phyloP scores from a whole-genome alignment of 2,329 filamentous ascomycete genomes.

The Hirsutella thompsonii region DNA sequence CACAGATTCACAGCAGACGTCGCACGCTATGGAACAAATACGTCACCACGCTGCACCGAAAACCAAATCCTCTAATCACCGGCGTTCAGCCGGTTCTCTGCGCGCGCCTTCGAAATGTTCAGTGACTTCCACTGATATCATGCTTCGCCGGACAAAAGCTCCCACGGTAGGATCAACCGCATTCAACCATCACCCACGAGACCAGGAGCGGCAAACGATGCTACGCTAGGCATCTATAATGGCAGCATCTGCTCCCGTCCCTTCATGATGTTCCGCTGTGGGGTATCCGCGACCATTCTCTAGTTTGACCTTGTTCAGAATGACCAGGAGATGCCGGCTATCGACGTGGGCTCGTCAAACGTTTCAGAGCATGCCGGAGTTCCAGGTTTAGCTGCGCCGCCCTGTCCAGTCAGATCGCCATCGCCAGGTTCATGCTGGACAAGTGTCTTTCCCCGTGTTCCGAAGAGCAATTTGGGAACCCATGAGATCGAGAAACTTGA shows the following conservation, averaged over 20 bases:
- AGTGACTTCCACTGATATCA: too few relatives aligned
- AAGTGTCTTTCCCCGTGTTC: not conserved
- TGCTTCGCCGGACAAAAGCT: too few relatives aligned
- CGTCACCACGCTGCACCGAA: too few relatives aligned
- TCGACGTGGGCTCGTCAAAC: too few relatives aligned
- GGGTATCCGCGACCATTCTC: not conserved
- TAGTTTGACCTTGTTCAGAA: not conserved
- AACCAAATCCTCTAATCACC: too few relatives aligned
- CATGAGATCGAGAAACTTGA: too few relatives aligned
- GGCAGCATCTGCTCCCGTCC: not conserved
- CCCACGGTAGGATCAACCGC: not conserved
- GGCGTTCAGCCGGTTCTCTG: too few relatives aligned
- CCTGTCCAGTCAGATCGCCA: not conserved
- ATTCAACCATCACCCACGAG: not conserved
- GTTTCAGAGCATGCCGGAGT: not conserved
- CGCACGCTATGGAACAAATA: too few relatives aligned
- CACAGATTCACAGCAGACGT: too few relatives aligned
- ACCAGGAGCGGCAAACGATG: not conserved
- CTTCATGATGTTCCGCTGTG: not conserved
- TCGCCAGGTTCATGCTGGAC: not conserved
- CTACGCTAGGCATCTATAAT: not conserved
- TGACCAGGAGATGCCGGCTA: not conserved
- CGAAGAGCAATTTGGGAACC: too few relatives aligned
- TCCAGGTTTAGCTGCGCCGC: not conserved
- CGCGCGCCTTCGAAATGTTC: too few relatives aligned